phyloP scores from a whole-genome alignment of 2,329 filamentous ascomycete species.

The Elsinoe batatas region DNA sequence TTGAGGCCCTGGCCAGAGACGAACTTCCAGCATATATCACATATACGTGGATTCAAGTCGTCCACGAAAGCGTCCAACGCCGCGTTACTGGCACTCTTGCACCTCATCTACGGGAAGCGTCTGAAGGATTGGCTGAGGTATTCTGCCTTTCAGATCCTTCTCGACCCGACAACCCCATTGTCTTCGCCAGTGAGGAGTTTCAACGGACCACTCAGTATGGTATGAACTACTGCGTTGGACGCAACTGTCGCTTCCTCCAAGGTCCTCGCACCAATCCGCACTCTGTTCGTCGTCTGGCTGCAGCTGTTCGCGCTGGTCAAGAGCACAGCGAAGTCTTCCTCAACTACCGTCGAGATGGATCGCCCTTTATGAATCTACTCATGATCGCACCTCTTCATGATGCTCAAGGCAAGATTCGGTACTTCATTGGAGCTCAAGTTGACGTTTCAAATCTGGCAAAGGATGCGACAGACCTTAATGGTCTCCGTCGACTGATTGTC shows the following conservation, averaged over 20 bases:
- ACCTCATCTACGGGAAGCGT: conserved; percentile 54
- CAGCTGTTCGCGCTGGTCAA: conserved; percentile 51
- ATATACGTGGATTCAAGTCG: conserved; percentile 57
- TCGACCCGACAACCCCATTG: conserved; percentile 62
- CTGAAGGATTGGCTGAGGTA: conserved; percentile 64
- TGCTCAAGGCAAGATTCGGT: conserved; percentile 54
- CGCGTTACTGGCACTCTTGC: conserved; percentile 59
- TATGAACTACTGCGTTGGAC: conserved; percentile 60
- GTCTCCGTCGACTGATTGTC: conserved; percentile 36
- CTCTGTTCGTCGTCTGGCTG: conserved; percentile 52
- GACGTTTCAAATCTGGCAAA: conserved; percentile 61
- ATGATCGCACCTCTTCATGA: conserved; percentile 65
- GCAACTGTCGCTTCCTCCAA: conserved; percentile 71
- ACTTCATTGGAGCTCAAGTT: conserved; percentile 63
- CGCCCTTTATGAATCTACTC: conserved; percentile 66
- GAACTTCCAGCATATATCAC: conserved; percentile 65
- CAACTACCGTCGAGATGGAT: conserved; percentile 66
- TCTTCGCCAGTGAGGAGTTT: conserved; percentile 70
- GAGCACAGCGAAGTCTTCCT: conserved; percentile 66
- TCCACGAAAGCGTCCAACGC: conserved; percentile 58
- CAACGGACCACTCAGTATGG: conserved; percentile 66
- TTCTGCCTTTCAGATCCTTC: conserved; percentile 70
- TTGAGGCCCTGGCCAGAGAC: conserved; percentile 54
- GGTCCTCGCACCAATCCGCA: conserved; percentile 59
- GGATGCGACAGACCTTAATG: conserved; percentile 55